Evolutionary conservation across 2,329 filamentous ascomycete genomes (phyloP), one percentile per base, ranked within the genome.

Genomic region (Amauroascus verrucosus): DNA sequence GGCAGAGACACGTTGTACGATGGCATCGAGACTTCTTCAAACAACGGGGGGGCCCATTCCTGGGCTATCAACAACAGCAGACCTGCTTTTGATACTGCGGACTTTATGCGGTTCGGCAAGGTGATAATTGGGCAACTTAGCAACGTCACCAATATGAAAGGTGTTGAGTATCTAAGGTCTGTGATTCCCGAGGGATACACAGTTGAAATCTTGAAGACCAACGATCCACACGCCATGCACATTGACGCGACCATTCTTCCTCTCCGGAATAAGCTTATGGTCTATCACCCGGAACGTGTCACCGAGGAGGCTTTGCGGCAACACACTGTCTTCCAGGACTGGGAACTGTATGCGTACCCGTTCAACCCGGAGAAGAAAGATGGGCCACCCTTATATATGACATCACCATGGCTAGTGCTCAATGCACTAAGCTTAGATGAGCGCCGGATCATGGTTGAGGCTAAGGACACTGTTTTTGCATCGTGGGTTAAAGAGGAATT

Each of bases 21-120:
- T 20, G 37, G 43, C 26, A 45, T 48, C n/a, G 22, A 16, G 8
- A 38, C 14, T 30, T 13, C 6, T 22, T 18, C 47, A 6, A 43
- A 8, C 20, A 30, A 41, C 30, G 35, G 26, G 20, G 33, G 26
- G 20, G 33, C 51, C 26, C 37, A 41, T 13, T 49, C 40, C 11
- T 67, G 64, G 64, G 56, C 56, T 13, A 67, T 67, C 58, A 68
- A 68, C 52, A 65, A 69, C 54, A 60, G 50, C 18, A 60, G 66
- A 0, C 64, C 64, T 4, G 64, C 67, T 3, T 67, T 68, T 33
- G 66, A 68, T 48, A 62, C 63, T 18, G 66, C 66, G 6, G 66
- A 68, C 47, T 68, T 68, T 51, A 63, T 68, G 61, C 60, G 66
- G 1, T 64, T 68, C 35, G 67, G 65, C 16, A 63, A 61, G 35